Base-by-base conservation (phyloP, 2,329 filamentous ascomycete species). In the Epichloe hybrida region DNA sequence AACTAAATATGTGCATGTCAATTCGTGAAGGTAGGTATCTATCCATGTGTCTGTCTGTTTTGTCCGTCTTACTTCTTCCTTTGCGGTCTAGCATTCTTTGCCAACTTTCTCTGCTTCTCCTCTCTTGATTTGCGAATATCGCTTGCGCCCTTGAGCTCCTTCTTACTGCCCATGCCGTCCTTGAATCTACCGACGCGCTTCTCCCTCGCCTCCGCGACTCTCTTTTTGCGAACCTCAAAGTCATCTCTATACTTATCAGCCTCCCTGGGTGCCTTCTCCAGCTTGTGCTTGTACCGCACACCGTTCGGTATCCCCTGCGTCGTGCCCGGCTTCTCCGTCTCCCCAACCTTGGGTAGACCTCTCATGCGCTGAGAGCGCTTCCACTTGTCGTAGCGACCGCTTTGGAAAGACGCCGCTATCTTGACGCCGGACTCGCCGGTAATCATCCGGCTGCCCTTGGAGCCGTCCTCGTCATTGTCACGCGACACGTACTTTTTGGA, bases 401-500 rank as follows among this genome's bases (percentile, higher is more conserved):
- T 90, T 64, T 91, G 84, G 79, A 98, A 97, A 53, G 78, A 85
- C 44, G 93, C 89, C 1, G 93, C 88, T 60, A 98, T 96, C 74
- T 96, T 97, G 72, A 91, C 88, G 50, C 93, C 93, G 62, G 81
- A 88, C 71, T 98, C 93, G 60, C 93, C 90, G 55, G 80, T 78
- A 51, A 96, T 84, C 71, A 96, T 83, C 62, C 77, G 78, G 53
- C 70, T 66, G 46, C 78, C 77, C 62, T 83, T 84, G 59, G 74
- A 94, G 39, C 93, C 93, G 69, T 98, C 94, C 59, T 95, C 87
- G 69, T 98, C 93, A 73, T 98, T 97, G 59, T 82, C 82, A 37
- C 87, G 81, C 12, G 87, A 76, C 37, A 98, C 91, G 70, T 97
- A 98, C 70, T 96, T 97, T 70, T 87, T 94, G 62, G 82, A 80